A percentile compares a stretch with the other conserved stretches of the same genome.
Evolutionary conservation across 768 basidiomycete species (phyloP).

Genomic region (Auriscalpium vulgare): DNA sequence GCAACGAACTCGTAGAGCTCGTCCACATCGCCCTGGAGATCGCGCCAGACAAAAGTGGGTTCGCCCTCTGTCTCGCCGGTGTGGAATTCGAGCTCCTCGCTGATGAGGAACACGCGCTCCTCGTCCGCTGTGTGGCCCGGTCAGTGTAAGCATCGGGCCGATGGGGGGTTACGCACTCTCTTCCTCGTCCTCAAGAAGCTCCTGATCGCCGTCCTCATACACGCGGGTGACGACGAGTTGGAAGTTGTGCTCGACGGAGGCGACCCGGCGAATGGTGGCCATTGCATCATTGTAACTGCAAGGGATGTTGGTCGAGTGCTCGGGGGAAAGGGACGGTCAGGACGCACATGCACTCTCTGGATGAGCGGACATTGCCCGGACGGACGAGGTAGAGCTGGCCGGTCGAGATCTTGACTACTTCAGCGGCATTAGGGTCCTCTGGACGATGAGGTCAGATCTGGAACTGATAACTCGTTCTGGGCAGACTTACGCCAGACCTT

Average conservation of each 20-base stretch:
- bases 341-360: constrained; percentile 94
- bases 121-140: constrained; percentile 62
- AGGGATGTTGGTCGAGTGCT: not conserved
- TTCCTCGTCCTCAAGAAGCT: constrained; percentile 89
- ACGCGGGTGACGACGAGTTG: constrained; percentile 95
- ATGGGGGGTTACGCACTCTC: constrained; percentile 46
- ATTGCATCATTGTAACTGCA: constrained; percentile 91
- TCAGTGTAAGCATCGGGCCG: constrained; percentile 1
- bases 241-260: constrained; percentile 68
- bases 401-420: constrained; percentile 89
- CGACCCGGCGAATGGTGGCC: constrained; percentile 82
- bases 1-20: constrained; percentile 91
- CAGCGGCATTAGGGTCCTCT: constrained; percentile 93
- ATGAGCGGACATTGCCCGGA: constrained; percentile 84
- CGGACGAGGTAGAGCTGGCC: constrained; percentile 89
- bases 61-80: constrained; percentile 67
- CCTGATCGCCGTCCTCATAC: constrained; percentile 95
- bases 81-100: constrained; percentile 84
- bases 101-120: constrained; percentile 87
- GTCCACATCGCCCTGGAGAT: constrained; percentile 84
- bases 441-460: constrained; percentile 22
- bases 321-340: not conserved
- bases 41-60: constrained; percentile 84
- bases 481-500: constrained; percentile 86
- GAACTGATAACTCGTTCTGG: not conserved